Evolutionary conservation across 129 eudicot genomes (phyloP).

Genomic region (Daucus carota): DNA sequence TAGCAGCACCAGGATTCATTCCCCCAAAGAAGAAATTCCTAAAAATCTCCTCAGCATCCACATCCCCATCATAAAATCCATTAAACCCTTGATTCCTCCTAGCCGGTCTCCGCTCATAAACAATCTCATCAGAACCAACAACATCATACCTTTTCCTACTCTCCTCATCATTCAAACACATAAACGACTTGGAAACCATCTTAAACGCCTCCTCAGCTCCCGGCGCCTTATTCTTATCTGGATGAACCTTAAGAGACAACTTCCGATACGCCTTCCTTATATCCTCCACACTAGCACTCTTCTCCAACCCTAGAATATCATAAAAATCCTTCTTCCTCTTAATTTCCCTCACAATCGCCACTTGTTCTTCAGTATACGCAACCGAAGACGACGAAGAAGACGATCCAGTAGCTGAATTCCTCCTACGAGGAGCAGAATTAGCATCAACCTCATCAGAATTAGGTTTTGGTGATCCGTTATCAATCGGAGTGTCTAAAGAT

Average conservation of each 20-base stretch:
- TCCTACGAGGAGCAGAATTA: conserved; percentile 34
- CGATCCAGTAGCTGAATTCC: conserved; percentile 35
- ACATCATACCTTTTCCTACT: conserved; percentile 48
- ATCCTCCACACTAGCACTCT: conserved; percentile 49
- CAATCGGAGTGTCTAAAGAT: conserved; percentile 6
- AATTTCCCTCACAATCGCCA: conserved; percentile 40
- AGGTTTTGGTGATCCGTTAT: conserved; percentile 14
- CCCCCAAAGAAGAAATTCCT: conserved; percentile 83
- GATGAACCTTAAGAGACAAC: conserved; percentile 70
- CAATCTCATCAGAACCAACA: conserved; percentile 55
- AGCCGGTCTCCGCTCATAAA: conserved; percentile 41
- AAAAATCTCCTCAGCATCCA: conserved; percentile 78
- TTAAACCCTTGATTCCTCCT: conserved; percentile 48
- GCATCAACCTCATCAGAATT: conserved; percentile 12
- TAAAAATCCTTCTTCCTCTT: conserved; percentile 65
- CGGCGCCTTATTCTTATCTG: conserved; percentile 72
- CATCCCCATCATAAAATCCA: conserved; percentile 58
- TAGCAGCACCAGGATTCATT: conserved; percentile 50
- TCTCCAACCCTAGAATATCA: conserved; percentile 68
- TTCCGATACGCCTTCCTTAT: conserved; percentile 65
- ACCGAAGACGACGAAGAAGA: conserved; percentile 25
- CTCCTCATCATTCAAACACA: conserved; percentile 68
- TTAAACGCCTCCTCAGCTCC: conserved; percentile 83
- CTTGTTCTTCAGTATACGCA: conserved; percentile 19
- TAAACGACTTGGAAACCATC: conserved; percentile 67